Conservation (phyloP, 2,329 filamentous ascomycete genomes). For the Chrysosporium queenslandicum region DNA sequence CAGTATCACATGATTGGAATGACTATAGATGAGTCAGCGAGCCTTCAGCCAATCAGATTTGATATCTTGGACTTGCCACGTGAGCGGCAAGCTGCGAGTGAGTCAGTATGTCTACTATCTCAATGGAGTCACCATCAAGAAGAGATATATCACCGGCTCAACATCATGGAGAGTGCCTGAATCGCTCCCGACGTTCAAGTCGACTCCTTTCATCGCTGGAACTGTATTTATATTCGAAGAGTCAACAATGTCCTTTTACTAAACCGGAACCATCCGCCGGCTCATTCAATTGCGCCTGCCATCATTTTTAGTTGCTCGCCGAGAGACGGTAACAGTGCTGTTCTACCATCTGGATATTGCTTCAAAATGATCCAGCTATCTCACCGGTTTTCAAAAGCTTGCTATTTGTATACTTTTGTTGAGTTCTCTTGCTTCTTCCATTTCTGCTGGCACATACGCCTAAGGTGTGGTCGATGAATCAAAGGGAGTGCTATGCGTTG, state of each 20-base stretch:
- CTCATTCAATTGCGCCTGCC: constrained; percentile 4
- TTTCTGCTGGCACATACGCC: constrained; percentile 15
- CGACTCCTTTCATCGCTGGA: neutral
- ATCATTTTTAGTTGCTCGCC: neutral
- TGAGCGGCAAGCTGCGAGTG: neutral
- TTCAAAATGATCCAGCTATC: constrained; percentile 21
- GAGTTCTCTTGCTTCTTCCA: constrained; percentile 15
- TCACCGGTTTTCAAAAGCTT: constrained; percentile 12
- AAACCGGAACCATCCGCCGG: neutral
- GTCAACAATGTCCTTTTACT: neutral
- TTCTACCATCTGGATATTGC: neutral
- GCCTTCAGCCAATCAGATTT: neutral
- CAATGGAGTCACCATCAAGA: neutral
- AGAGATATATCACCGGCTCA: neutral
- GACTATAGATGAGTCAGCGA: neutral
- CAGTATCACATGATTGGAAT: neutral
- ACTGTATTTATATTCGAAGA: neutral
- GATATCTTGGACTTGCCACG: no score
- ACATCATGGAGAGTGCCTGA: neutral
- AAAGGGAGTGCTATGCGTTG: neutral
- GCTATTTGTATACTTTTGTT: constrained; percentile 13
- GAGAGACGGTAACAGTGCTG: neutral
- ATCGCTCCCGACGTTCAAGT: neutral
- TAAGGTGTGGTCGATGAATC: constrained; percentile 4
- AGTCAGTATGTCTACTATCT: neutral